Conservation (phyloP, 2,329 filamentous ascomycete species). For the Corniculantispora saksenae region DNA sequence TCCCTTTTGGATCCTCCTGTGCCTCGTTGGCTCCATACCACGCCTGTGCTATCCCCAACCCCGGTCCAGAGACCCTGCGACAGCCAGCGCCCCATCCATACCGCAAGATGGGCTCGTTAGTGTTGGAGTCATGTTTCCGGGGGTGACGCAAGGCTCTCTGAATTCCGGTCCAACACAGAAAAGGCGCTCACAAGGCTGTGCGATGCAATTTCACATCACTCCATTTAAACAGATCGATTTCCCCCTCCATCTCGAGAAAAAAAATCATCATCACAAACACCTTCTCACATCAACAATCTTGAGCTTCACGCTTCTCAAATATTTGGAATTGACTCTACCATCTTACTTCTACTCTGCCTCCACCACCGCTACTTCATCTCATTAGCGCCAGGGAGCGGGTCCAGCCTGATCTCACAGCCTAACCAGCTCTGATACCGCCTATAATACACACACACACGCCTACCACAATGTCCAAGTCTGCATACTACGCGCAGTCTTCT, state of each 20-base stretch:
- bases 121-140: not conserved
- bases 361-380: slow-evolving; percentile 4
- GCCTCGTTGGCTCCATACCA: not conserved
- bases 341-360: not conserved
- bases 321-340: not conserved
- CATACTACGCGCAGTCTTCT: slow-evolving; percentile 14
- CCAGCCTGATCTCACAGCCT: slow-evolving; percentile 12
- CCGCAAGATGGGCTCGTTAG: not conserved
- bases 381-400: slow-evolving; percentile 8
- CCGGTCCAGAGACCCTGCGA: slow-evolving; percentile 14
- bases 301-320: not conserved
- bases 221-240: slow-evolving; percentile 15
- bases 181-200: slow-evolving; percentile 12
- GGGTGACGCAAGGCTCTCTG: slow-evolving; percentile 13
- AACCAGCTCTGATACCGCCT: not conserved
- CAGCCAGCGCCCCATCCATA: not conserved
- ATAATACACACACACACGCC: not conserved
- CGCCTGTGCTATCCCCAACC: not conserved
- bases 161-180: slow-evolving; percentile 12
- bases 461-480: slow-evolving; percentile 16
- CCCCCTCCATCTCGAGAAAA: slow-evolving; percentile 5
- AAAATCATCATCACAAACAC: not conserved
- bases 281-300: not conserved
- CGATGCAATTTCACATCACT: slow-evolving; percentile 6
- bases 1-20: not conserved